Conservation (phyloP, 176 grass and related monocot genomes). For the Ensete glaucum region DNA sequence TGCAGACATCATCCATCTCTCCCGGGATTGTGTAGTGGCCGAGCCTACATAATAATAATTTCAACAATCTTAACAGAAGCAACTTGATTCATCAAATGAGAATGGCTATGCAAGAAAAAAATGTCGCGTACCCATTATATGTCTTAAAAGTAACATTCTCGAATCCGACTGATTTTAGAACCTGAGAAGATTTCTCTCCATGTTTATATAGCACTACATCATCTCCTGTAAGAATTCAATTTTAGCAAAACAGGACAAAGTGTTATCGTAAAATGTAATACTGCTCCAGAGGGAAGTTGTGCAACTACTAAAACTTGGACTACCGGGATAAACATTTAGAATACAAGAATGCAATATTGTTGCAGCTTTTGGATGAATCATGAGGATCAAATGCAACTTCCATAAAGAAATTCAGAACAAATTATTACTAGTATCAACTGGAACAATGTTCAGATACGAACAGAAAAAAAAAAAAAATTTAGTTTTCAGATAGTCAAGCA, state of each 20-base stretch:
- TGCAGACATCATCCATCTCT: constrained; percentile 90
- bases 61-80: constrained; percentile 11
- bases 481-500: too few relatives aligned
- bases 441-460: too few relatives aligned
- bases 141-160: constrained; percentile 69
- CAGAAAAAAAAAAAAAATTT: too few relatives aligned
- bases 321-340: too few relatives aligned
- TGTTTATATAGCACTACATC: constrained; percentile 82
- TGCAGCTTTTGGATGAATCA: too few relatives aligned
- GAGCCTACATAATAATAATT: constrained; percentile 44
- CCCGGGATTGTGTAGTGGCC: constrained; percentile 86
- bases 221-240: constrained; percentile 37
- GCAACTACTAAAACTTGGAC: neutral
- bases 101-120: neutral
- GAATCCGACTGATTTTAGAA: constrained; percentile 60
- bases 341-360: too few relatives aligned
- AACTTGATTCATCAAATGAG: neutral
- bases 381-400: too few relatives aligned
- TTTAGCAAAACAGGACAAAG: neutral
- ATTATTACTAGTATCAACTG: too few relatives aligned
- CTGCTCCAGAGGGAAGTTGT: neutral
- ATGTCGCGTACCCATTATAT: constrained; percentile 44
- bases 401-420: too few relatives aligned
- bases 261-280: neutral
- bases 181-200: constrained; percentile 66